Evolutionary conservation across 495 filamentous ascomycete species (phyloP), one percentile per base, ranked within the genome.

Genomic region (Penicillium robsamsonii): DNA sequence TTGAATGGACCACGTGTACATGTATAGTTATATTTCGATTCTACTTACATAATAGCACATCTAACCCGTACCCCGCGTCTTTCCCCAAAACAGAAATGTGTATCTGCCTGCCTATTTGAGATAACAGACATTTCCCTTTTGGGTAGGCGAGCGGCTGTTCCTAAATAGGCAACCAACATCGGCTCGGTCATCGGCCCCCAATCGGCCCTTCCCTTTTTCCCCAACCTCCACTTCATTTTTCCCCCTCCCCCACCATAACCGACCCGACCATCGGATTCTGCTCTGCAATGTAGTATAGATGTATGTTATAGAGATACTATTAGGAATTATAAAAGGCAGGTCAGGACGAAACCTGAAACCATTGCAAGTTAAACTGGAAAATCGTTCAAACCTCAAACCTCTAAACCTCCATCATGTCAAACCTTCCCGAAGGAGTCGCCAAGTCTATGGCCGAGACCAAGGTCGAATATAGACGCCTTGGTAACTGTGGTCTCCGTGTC

Each of bases 401-500:
- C 24, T 1, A 45, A 2, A 24, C 13, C 20, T 9, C 13, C 43
- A 45, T 45, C 24, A 45, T 45, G 43, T 12, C 43, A n/a, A 4
- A 22, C 13, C 24, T 45, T 10, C 43, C 43, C 15, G 24, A 18
- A 7, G 43, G 43, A 45, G 43, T 45, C 13, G 43, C 43, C 15
- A 45, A 45, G 13, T 45, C 43, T 5, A 15, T 45, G 22, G 22
- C 25, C 22, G 43, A 45, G 43, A 45, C 43, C 11, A 45, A 45
- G 13, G 43, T 45, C 13, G 43, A 45, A n/a, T 45, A 45, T 27
- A 45, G 18, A 24, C 43, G 45, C 0, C 22, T 50, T n/a, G 48
- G 48, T 9, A 37, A 50, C 1, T 51, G 46, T 15, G 57, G 48
- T 10, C 35, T 50, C 9, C 33, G 20, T n/a, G 41, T 60, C 4